phyloP scores from a whole-genome alignment of 2,329 filamentous ascomycete genomes.

The Aspergillus sp. region DNA sequence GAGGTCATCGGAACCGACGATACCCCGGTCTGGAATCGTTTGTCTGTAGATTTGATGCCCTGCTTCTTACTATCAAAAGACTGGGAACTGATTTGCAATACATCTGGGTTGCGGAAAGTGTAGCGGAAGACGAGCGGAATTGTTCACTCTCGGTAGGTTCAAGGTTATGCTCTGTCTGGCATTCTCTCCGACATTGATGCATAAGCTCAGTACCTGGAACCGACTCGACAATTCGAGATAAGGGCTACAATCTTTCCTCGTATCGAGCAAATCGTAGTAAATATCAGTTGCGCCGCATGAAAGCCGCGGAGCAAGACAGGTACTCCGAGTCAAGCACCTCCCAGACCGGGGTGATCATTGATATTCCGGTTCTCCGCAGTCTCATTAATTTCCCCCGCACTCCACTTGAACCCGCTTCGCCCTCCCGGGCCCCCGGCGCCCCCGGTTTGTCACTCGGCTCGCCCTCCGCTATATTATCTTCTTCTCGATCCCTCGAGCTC shows the following conservation, averaged over 20 bases:
- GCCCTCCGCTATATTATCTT: neutral
- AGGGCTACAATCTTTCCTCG: too few relatives aligned
- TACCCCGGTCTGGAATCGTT: neutral
- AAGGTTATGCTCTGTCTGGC: neutral
- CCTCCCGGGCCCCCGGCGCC: neutral
- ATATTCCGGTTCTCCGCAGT: neutral
- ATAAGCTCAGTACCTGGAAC: neutral
- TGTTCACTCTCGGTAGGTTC: neutral
- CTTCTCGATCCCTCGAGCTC: neutral
- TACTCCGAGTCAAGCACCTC: neutral
- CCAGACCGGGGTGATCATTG: neutral
- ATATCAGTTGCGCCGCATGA: neutral
- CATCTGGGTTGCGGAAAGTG: neutral
- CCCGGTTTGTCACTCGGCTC: neutral
- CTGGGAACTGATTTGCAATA: neutral
- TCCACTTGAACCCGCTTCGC: neutral
- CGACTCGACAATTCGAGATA: neutral
- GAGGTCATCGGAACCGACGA: neutral
- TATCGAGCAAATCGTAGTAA: neutral
- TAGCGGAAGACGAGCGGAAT: neutral
- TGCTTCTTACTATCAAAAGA: neutral
- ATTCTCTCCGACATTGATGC: neutral
- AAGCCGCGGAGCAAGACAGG: neutral
- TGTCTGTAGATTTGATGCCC: neutral
- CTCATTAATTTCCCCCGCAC: neutral